These are phyloP conservation scores for Lecanicillium sp. DNA, from an alignment of 2,329 filamentous ascomycete genomes.

Conservation along the genomic window DNA sequence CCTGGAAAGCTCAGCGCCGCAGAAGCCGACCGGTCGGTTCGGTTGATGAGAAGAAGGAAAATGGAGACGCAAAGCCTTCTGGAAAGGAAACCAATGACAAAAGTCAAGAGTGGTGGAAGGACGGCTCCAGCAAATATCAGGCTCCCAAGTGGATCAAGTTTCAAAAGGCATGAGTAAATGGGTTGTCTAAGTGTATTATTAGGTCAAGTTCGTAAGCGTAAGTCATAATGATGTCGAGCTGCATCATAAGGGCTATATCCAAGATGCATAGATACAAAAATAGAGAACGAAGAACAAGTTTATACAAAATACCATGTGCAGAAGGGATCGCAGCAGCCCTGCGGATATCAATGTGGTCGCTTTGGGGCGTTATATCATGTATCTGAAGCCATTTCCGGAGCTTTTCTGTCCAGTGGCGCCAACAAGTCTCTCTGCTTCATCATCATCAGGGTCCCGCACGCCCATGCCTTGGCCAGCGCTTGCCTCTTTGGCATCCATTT, in stretches of 20 bases:
- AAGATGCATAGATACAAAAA: too few species aligned
- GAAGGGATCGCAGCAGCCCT: too few species aligned
- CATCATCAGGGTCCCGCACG: conserved; percentile 9
- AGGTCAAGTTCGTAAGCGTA: background rate
- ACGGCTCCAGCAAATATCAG: conserved; percentile 27
- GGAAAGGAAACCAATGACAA: conserved; percentile 21
- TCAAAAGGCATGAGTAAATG: conserved; percentile 2
- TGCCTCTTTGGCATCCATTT: conserved; percentile 31
- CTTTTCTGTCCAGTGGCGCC: conserved; percentile 22
- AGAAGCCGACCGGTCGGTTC: conserved; percentile 20
- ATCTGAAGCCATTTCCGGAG: conserved; percentile 33
- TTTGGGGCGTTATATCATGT: conserved; percentile 36
- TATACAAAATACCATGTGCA: too few species aligned
- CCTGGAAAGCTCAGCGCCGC: conserved; percentile 25
- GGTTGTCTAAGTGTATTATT: background rate
- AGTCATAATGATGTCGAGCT: conserved; percentile 8
- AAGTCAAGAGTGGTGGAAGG: conserved; percentile 31
- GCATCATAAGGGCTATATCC: too few species aligned
- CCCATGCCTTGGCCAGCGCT: conserved; percentile 17
- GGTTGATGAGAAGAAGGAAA: conserved; percentile 21
- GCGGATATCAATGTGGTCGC: background rate
- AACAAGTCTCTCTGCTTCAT: conserved; percentile 37
- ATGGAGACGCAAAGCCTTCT: conserved; percentile 21
- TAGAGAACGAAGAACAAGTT: background rate
- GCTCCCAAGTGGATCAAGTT: conserved; percentile 29